These are phyloP conservation scores for Botrytis paeoniae DNA, from an alignment of 2,329 filamentous ascomycete species.

Conservation along the genomic window DNA sequence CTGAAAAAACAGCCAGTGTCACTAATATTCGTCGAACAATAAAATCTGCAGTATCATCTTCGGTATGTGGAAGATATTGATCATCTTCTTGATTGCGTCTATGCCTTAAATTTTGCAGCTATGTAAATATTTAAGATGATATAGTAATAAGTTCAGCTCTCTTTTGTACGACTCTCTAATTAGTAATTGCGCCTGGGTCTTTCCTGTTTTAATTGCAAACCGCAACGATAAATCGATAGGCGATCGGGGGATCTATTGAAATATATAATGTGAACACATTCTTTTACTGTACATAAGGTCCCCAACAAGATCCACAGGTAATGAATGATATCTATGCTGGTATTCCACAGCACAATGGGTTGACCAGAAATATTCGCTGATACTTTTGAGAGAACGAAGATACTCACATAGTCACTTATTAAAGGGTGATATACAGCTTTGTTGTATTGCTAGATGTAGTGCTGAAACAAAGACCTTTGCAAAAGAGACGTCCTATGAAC, in stretches of 20 bases:
- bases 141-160: background rate
- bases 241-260: background rate
- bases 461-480: background rate
- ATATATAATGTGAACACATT: background rate
- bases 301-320: background rate
- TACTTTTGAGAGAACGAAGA: background rate
- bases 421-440: background rate
- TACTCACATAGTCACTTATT: background rate
- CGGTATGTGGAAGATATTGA: background rate
- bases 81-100: background rate
- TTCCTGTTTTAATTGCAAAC: background rate
- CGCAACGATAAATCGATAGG: background rate
- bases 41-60: background rate
- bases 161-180: background rate
- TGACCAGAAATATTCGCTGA: background rate
- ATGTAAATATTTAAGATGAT: background rate
- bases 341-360: background rate
- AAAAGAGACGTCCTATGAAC: background rate
- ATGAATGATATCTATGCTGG: background rate
- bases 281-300: background rate
- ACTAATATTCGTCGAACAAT: background rate
- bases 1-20: background rate
- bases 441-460: background rate
- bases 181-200: background rate
- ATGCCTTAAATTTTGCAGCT: background rate